Evolutionary conservation across 2,329 filamentous ascomycete genomes (phyloP), one percentile per base, ranked within the genome.

Genomic region (Talaromyces amestolkiae): DNA sequence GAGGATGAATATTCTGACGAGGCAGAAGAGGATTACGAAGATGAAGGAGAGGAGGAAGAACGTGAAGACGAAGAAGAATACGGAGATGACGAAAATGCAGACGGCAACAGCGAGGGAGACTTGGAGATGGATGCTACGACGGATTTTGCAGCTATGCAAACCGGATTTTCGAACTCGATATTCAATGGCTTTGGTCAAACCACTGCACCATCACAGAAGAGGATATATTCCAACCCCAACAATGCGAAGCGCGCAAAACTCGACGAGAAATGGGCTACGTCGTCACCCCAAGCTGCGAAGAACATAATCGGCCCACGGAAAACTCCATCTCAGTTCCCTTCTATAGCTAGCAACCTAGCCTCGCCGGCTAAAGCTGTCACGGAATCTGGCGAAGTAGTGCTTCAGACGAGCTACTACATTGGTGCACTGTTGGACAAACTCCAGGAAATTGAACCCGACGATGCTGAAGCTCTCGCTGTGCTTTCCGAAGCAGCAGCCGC

Each of bases 341-440:
- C 85, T 7, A 87, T 96, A 66, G 91, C 91, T 35, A 91, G 89
- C 74, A 88, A 89, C 67, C 77, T 93, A 10, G 89, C 82, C 74
- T 80, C 76, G 74, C 86, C 74, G 76, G 83, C 77, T 51, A 84
- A 84, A 41, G 80, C 78, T 19, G 80, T 96, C 54, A 82, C 83
- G 4, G 94, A 97, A 77, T 81, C 88, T 1, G 87, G 89, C 67
- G 83, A 88, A 54, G 77, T 96, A 22, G 87, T 97, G 54, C 79
- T 96, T 39, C 83, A 86, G 58, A 96, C 91, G 11, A 93, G 97
- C 74, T 84, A 87, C 45, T 78, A 92, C 47, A 80, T 96, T 45
- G 83, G 83, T 59, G 82, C 82, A 61, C 80, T 93, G 19, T 91
- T 91, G 69, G 83, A 81, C 59, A 77, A 79, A 66, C 70, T 73